Conservation (phyloP, 2,329 filamentous ascomycete genomes). For the Dothideomycetidae sp. region DNA sequence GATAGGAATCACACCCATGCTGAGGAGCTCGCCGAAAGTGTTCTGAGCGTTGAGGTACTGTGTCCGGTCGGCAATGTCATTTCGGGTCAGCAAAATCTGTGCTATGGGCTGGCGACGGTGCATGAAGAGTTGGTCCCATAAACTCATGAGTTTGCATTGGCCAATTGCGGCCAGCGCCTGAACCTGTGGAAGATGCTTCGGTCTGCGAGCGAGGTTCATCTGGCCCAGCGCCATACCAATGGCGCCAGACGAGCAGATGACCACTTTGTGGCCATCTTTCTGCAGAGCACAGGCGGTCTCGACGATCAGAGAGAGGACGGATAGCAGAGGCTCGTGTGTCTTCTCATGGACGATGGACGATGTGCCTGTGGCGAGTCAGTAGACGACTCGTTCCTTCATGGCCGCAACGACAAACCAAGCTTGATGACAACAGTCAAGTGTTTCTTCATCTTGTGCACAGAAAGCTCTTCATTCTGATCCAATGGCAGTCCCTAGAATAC, state of each 20-base stretch:
- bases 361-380: conserved; percentile 49
- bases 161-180: conserved; percentile 94
- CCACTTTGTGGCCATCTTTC: conserved; percentile 83
- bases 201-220: conserved; percentile 76
- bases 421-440: conserved; percentile 73
- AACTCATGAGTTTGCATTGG: conserved; percentile 83
- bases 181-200: conserved; percentile 78
- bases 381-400: background rate
- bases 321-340: conserved; percentile 83
- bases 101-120: conserved; percentile 84
- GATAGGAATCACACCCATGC: conserved; percentile 94
- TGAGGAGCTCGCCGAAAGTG: conserved; percentile 75
- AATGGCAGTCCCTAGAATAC: no score
- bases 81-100: conserved; percentile 85
- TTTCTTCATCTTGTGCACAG: conserved; percentile 44
- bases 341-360: conserved; percentile 98
- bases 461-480: no score
- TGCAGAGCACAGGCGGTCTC: conserved; percentile 80
- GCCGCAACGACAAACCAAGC: conserved; percentile 46
- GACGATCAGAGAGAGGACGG: conserved; percentile 81
- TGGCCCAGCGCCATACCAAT: conserved; percentile 85
- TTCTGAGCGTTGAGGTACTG: conserved; percentile 96
- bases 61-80: conserved; percentile 90
- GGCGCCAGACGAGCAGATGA: conserved; percentile 93
- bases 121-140: conserved; percentile 87